Evolutionary conservation across 1,139 yeast genomes (phyloP).

Genomic region (Hyphopichia fennica): DNA sequence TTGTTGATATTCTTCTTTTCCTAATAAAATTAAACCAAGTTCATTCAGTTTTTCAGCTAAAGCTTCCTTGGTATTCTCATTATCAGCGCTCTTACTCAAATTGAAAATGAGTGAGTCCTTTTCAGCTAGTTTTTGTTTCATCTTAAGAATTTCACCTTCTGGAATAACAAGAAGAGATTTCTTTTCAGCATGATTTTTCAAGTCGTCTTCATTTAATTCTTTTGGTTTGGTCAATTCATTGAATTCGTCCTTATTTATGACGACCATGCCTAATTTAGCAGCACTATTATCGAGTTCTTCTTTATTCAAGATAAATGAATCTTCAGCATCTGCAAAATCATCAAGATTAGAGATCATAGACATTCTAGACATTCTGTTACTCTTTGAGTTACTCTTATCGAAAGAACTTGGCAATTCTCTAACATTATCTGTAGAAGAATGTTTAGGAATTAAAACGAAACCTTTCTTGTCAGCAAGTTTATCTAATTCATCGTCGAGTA

Average conservation of each 20-base stretch:
- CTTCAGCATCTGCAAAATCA: conserved; percentile 35
- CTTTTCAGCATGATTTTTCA: conserved; percentile 15
- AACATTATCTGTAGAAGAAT: background rate
- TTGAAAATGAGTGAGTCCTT: conserved; percentile 31
- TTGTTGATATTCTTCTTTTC: conserved; percentile 29
- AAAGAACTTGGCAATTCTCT: background rate
- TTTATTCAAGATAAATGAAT: conserved; percentile 28
- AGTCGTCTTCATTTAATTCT: conserved; percentile 12
- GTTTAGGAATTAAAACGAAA: background rate
- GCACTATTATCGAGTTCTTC: conserved; percentile 32
- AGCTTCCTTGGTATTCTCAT: conserved; percentile 21
- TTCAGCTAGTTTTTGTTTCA: conserved; percentile 34
- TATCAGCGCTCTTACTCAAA: conserved; percentile 16
- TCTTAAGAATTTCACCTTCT: conserved; percentile 24
- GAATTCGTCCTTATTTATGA: conserved; percentile 25
- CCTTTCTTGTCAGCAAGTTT: conserved; percentile 3
- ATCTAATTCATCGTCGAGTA: conserved; percentile 3
- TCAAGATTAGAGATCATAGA: conserved; percentile 4
- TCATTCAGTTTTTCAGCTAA: conserved; percentile 41
- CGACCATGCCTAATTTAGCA: conserved; percentile 36
- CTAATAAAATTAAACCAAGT: conserved; percentile 31
- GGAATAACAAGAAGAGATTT: conserved; percentile 19
- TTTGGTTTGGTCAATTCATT: conserved; percentile 12
- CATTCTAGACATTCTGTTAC: background rate
- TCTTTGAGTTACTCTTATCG: background rate